Evolutionary conservation across 1,139 yeast species (phyloP).

Genomic region (Blastobotrys elegans): DNA sequence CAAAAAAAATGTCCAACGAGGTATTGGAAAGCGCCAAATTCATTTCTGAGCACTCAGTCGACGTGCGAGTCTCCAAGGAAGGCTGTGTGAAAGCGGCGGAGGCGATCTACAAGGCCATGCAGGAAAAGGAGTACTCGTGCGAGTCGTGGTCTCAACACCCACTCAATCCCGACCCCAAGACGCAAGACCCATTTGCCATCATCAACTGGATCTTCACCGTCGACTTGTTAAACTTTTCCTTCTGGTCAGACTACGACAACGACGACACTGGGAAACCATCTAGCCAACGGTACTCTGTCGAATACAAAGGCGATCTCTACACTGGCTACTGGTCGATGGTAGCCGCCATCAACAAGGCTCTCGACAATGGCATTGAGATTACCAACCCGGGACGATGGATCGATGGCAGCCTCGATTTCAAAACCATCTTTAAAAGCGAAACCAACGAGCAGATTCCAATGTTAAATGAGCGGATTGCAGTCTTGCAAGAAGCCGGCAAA

Average conservation of each 20-base stretch:
- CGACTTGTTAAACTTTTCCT: constrained; percentile 40
- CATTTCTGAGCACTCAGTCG: constrained; percentile 27
- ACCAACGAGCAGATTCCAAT: constrained; percentile 36
- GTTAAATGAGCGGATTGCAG: constrained; percentile 32
- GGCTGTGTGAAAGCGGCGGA: constrained; percentile 32
- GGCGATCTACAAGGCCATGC: constrained; percentile 29
- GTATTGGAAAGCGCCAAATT: constrained; percentile 26
- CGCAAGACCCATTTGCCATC: background rate
- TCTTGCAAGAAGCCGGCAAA: constrained; percentile 37
- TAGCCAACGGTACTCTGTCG: constrained; percentile 34
- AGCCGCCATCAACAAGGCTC: constrained; percentile 40
- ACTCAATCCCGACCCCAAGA: constrained; percentile 32
- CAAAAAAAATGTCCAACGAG: background rate
- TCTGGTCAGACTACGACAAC: constrained; percentile 39
- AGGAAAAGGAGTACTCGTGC: constrained; percentile 29
- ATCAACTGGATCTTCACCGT: constrained; percentile 41
- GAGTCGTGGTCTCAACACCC: constrained; percentile 36
- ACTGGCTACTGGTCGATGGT: constrained; percentile 44
- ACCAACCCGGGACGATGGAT: constrained; percentile 38
- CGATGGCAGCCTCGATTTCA: constrained; percentile 25
- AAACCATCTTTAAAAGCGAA: constrained; percentile 31
- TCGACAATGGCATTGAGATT: constrained; percentile 37
- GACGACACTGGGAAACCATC: constrained; percentile 32
- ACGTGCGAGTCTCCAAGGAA: constrained; percentile 27
- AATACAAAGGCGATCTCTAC: constrained; percentile 32